Evolutionary conservation across 1,284 basidiomycete species (phyloP).

Genomic region (Marasmius sp.): DNA sequence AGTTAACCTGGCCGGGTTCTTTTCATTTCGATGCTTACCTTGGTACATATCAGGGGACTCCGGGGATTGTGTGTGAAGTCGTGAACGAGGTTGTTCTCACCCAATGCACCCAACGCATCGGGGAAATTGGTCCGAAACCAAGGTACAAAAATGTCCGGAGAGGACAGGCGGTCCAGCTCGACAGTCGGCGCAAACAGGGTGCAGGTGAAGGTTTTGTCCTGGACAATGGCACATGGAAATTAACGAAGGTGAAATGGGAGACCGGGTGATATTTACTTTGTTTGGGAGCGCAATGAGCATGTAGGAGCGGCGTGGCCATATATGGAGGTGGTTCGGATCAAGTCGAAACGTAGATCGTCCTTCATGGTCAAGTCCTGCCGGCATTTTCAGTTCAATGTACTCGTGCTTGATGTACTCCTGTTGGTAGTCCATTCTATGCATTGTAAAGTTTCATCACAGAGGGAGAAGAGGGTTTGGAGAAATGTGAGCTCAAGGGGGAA

Average conservation of each 20-base stretch:
- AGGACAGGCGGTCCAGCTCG: conserved; percentile 71
- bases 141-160: conserved; percentile 56
- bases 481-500: conserved; percentile 13
- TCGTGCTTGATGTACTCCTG: conserved; percentile 95
- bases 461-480: conserved; percentile 11
- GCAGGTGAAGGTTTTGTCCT: conserved; percentile 86
- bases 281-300: conserved; percentile 99
- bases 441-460: conserved; percentile 44
- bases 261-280: conserved; percentile 56
- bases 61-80: conserved; percentile 85
- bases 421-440: conserved; percentile 94
- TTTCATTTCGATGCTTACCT: conserved; percentile 51
- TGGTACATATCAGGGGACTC: conserved; percentile 88
- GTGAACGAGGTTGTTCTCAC: conserved; percentile 71
- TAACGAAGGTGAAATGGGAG: conserved; percentile 16
- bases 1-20: conserved; percentile 10
- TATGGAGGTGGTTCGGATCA: conserved; percentile 95
- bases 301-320: conserved; percentile 98
- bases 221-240: conserved; percentile 23
- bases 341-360: conserved; percentile 75
- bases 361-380: conserved; percentile 65
- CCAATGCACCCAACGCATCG: conserved; percentile 84
- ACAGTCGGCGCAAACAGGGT: conserved; percentile 90
- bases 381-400: conserved; percentile 96
- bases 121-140: conserved; percentile 90